Evolutionary conservation across 2,329 filamentous ascomycete species (phyloP).

Genomic region (Colletotrichum brevisporum): DNA sequence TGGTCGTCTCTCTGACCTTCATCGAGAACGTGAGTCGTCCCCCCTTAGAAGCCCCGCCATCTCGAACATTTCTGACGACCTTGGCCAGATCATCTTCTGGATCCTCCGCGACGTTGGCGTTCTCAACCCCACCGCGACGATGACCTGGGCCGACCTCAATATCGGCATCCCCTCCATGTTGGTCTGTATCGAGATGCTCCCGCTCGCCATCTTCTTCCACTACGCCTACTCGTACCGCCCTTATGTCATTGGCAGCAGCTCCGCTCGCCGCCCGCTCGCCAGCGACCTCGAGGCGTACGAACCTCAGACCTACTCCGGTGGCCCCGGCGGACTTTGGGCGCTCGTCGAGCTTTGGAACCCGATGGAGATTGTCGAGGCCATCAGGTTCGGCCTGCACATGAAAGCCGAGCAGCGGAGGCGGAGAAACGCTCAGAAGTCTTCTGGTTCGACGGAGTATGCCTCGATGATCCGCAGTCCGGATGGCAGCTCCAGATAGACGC

Average conservation of each 20-base stretch:
- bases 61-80: not conserved
- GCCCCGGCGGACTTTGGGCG: constrained; percentile 41
- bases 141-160: constrained; percentile 44
- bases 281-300: constrained; percentile 29
- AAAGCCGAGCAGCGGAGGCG: constrained; percentile 31
- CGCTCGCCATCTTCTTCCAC: constrained; percentile 44
- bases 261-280: constrained; percentile 27
- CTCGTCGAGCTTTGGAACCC: constrained; percentile 33
- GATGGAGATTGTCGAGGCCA: constrained; percentile 29
- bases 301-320: constrained; percentile 44
- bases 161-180: constrained; percentile 45
- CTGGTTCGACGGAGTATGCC: not conserved
- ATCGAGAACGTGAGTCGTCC: constrained; percentile 35
- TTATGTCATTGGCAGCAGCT: constrained; percentile 41
- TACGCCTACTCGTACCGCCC: constrained; percentile 44
- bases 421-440: constrained; percentile 1
- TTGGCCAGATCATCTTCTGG: constrained; percentile 45
- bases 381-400: constrained; percentile 30
- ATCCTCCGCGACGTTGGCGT: constrained; percentile 42
- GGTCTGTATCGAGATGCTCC: constrained; percentile 46
- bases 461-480: too few species aligned
- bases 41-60: too few species aligned
- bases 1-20: constrained; percentile 45
- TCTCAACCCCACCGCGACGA: constrained; percentile 41
- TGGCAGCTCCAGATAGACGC: too few species aligned